Conservation (phyloP, 306 rosid genomes). For the Begonia peltatifolia region DNA sequence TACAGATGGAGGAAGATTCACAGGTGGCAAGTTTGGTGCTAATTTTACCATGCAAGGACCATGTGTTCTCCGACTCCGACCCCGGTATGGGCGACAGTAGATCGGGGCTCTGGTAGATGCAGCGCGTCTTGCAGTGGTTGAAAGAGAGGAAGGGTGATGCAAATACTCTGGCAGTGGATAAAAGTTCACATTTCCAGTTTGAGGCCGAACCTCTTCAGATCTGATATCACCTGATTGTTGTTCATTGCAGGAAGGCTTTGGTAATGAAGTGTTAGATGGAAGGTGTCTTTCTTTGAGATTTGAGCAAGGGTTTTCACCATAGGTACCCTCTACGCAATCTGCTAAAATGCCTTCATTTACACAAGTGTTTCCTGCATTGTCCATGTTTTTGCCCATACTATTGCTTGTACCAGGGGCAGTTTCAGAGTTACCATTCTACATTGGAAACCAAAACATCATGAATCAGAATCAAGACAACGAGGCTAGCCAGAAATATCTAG, state of each 20-base stretch:
- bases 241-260: slow-evolving; percentile 17
- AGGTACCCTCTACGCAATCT: slow-evolving; percentile 69
- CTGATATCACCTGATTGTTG: slow-evolving; percentile 17
- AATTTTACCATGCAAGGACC: slow-evolving; percentile 51
- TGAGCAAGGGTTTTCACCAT: slow-evolving; percentile 20
- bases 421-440: slow-evolving; percentile 53
- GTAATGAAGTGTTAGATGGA: slow-evolving; percentile 20
- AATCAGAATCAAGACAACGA: not conserved
- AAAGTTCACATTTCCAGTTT: slow-evolving; percentile 20
- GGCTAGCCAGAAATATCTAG: no score
- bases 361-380: slow-evolving; percentile 43
- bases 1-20: slow-evolving; percentile 88
- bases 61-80: slow-evolving; percentile 36
- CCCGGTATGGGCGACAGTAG: slow-evolving; percentile 39
- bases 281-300: slow-evolving; percentile 30
- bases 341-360: slow-evolving; percentile 78
- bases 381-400: slow-evolving; percentile 26
- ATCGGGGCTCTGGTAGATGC: slow-evolving; percentile 26
- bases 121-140: slow-evolving; percentile 23
- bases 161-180: slow-evolving; percentile 26
- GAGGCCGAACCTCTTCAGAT: slow-evolving; percentile 28
- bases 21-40: slow-evolving; percentile 86
- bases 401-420: slow-evolving; percentile 22
- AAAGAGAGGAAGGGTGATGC: slow-evolving; percentile 29
- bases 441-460: not conserved